A percentile compares a stretch with the other conserved stretches of the same genome.
Conservation (phyloP, 75 land plant species). For the Pinus tabuliformis region DNA sequence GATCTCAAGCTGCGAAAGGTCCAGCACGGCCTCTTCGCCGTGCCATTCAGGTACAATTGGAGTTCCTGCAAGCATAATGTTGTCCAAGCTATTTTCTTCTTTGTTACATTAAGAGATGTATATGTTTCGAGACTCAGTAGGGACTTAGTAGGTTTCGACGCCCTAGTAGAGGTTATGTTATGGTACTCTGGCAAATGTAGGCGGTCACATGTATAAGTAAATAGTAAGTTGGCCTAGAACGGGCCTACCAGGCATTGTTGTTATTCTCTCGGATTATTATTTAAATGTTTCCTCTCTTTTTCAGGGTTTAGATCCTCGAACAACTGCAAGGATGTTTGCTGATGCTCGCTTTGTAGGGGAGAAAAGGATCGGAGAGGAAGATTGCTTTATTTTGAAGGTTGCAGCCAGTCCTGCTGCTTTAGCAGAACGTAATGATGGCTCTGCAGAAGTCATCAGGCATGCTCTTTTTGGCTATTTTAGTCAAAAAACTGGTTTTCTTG, state of each 20-base stretch:
- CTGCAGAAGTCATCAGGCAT: slow-evolving; percentile 66
- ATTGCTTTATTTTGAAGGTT: slow-evolving; percentile 64
- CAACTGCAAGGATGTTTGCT: slow-evolving; percentile 46
- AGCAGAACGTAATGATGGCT: slow-evolving; percentile 50
- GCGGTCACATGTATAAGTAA: not conserved
- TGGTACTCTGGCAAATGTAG: no score
- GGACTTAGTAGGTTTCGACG: not conserved
- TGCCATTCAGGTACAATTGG: slow-evolving; percentile 54
- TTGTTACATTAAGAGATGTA: not conserved
- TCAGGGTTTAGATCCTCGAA: slow-evolving; percentile 74
- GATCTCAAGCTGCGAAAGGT: slow-evolving; percentile 72
- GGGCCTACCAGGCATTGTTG: no score
- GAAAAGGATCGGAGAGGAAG: slow-evolving; percentile 46
- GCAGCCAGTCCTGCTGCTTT: slow-evolving; percentile 45
- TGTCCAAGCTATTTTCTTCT: not conserved
- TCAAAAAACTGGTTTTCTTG: slow-evolving; percentile 69
- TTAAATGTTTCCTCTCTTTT: no score
- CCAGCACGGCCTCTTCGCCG: slow-evolving; percentile 76
- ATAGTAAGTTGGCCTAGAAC: not conserved
- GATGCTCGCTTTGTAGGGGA: slow-evolving; percentile 69
- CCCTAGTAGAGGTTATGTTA: not conserved
- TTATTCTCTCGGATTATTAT: not conserved
- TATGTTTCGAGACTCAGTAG: not conserved
- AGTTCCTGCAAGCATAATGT: not conserved
- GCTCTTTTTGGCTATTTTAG: slow-evolving; percentile 70